Percentiles rank a stretch among this genome's conserved stretches.
Evolutionary conservation across 305 asterid species (phyloP).

Genomic region (Solanum aculeatissimum): DNA sequence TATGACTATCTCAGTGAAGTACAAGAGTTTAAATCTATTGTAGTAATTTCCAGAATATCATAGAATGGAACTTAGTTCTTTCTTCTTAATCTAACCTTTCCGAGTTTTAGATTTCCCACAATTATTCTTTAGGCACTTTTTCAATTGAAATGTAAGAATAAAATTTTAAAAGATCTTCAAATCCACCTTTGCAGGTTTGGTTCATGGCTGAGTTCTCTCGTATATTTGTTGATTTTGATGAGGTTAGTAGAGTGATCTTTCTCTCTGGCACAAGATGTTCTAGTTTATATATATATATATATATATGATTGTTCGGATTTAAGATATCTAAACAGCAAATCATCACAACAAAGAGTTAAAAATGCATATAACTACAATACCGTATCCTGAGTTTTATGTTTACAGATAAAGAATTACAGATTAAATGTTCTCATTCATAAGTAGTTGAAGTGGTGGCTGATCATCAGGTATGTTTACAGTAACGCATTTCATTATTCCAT

Average conservation of each 20-base stretch:
- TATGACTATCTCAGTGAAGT: background rate
- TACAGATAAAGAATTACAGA: too few species aligned
- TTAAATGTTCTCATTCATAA: too few species aligned
- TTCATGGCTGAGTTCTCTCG: constrained; percentile 91
- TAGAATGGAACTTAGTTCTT: background rate
- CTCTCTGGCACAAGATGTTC: background rate
- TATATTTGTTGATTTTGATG: constrained; percentile 62
- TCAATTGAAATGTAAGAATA: background rate
- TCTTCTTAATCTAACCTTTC: background rate
- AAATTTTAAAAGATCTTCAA: background rate
- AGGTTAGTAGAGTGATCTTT: constrained; percentile 35
- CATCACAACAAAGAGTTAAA: too few species aligned
- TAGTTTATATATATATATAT: too few species aligned
- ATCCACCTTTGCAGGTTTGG: constrained; percentile 61
- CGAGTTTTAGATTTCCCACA: background rate
- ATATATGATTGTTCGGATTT: too few species aligned
- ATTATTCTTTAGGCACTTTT: background rate
- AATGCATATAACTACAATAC: too few species aligned
- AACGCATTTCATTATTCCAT: too few species aligned
- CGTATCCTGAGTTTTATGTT: too few species aligned
- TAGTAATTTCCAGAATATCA: background rate
- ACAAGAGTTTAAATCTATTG: background rate
- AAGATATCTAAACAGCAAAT: too few species aligned
- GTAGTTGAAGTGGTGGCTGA: too few species aligned
- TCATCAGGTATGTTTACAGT: too few species aligned